Conservation (phyloP, 352 stramenopile genomes). For the Pythium insidiosum region DNA sequence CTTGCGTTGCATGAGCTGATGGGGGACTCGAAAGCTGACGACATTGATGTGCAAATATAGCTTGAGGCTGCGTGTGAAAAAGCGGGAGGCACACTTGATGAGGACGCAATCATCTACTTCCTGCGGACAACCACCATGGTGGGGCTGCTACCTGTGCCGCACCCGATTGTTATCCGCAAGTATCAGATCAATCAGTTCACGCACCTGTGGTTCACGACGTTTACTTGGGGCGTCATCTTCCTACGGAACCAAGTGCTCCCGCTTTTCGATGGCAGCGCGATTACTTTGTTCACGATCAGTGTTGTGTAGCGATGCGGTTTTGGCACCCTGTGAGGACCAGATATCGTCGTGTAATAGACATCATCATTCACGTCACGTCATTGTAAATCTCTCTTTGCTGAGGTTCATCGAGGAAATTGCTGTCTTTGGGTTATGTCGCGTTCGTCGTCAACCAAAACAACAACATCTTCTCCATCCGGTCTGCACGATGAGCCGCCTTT, state of each 20-base stretch:
- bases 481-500: conserved; percentile 42
- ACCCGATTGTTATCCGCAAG: conserved; percentile 98
- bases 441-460: conserved; percentile 56
- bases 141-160: conserved; percentile 94
- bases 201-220: conserved; percentile 98
- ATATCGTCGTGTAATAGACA: no score
- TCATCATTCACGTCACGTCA: conserved; percentile 11
- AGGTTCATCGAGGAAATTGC: no score
- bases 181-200: conserved; percentile 99
- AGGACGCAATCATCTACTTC: conserved; percentile 95
- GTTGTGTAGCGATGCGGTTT: conserved; percentile 41
- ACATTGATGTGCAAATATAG: no score
- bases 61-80: conserved; percentile 71
- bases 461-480: conserved; percentile 68
- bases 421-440: no score
- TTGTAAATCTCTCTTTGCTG: conserved; percentile 3
- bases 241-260: conserved; percentile 94
- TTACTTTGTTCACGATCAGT: conserved; percentile 94
- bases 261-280: conserved; percentile 95
- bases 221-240: conserved; percentile 99
- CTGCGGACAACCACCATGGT: conserved; percentile 97
- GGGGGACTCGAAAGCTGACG: no score
- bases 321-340: no score
- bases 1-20: no score
- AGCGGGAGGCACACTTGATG: conserved; percentile 85